Evolutionary conservation across 192 early-diverging fungal species (phyloP).

Genomic region (Coemansia sp.): DNA sequence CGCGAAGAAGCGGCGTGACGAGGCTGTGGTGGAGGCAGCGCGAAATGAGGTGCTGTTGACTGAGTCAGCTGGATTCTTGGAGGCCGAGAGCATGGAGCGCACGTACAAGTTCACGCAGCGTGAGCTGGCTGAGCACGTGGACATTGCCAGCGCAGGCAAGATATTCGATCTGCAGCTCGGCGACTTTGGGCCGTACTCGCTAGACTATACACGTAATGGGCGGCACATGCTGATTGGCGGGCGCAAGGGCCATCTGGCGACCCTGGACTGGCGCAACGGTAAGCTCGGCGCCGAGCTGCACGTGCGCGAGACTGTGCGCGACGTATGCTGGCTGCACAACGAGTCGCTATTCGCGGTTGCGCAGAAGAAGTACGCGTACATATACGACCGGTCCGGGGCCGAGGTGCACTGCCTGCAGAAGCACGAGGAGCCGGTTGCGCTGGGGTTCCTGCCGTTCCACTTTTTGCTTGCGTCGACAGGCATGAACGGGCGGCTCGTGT

Average conservation of each 20-base stretch:
- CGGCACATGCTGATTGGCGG: conserved; percentile 72
- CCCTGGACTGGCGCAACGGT: conserved; percentile 88
- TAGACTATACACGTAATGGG: conserved; percentile 91
- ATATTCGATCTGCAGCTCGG: conserved; percentile 75
- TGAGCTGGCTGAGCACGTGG: conserved; percentile 64
- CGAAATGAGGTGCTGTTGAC: conserved; percentile 75
- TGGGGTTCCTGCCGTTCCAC: conserved; percentile 93
- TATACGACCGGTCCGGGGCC: conserved; percentile 88
- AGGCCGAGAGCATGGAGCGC: conserved; percentile 86
- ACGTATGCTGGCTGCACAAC: conserved; percentile 96
- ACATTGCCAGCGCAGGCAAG: conserved; percentile 71
- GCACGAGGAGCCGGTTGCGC: conserved; percentile 75
- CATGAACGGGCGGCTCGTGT: conserved; percentile 78
- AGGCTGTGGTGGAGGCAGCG: conserved; percentile 71
- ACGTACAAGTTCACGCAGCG: conserved; percentile 84
- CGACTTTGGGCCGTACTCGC: conserved; percentile 84
- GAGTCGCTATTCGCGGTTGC: conserved; percentile 92
- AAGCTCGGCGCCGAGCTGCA: conserved; percentile 78
- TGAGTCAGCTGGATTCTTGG: conserved; percentile 76
- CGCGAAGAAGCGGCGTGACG: conserved; percentile 59
- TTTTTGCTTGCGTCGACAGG: conserved; percentile 84
- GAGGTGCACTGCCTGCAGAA: conserved; percentile 87
- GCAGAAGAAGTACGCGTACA: conserved; percentile 93
- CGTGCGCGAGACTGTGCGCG: conserved; percentile 84
- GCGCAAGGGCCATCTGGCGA: conserved; percentile 82